Base-by-base conservation (phyloP, 306 rosid species). In the Cicer bijugum region DNA sequence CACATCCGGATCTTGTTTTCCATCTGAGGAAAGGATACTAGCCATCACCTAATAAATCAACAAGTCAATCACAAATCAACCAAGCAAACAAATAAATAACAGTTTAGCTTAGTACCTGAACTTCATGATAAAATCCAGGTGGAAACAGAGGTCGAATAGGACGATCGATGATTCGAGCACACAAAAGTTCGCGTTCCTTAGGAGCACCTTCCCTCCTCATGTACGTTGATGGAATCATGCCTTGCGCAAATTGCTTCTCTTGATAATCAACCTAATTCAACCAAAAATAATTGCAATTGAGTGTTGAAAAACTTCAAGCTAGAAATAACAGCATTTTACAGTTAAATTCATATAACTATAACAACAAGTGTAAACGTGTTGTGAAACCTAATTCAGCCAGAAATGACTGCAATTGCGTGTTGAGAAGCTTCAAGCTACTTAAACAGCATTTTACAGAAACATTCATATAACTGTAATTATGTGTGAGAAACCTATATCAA, bases 131-230 rank as follows among this genome's bases (percentile, higher is more conserved):
- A 86, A 94, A 94, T 44, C 99, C 99, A 58, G 82, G 57, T 1
- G 95, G 97, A 86, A 94, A 94, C 79, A 94, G 67, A 0, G 99
- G 97, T 57, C 99, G 89, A 59, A 94, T 91, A 0, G 99, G 96
- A 52, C 99, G 84, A 78, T 94, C 97, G 51, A 94, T 91, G 57
- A 94, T 74, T 66, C 97, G 87, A 75, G 88, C 99, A 66, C 97
- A 91, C 82, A 94, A 66, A 33, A 94, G 92, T 67, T 94, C 99
- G 2, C 97, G 97, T 69, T 94, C 99, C 85, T 81, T 94, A 4
- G 99, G 99, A 47, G 97, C 92, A 63, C 99, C 99, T 82, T 94
- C 96, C 71, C 99, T 88, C 40, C 97, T 72, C 96, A 84, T 88
- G 86, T 69, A 91, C 8, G 96, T 83, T 28, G 73, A 64, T 15